Evolutionary conservation across 257 asterid genomes (phyloP), one percentile per base, ranked within the genome.

Genomic region (Striga asiatica): DNA sequence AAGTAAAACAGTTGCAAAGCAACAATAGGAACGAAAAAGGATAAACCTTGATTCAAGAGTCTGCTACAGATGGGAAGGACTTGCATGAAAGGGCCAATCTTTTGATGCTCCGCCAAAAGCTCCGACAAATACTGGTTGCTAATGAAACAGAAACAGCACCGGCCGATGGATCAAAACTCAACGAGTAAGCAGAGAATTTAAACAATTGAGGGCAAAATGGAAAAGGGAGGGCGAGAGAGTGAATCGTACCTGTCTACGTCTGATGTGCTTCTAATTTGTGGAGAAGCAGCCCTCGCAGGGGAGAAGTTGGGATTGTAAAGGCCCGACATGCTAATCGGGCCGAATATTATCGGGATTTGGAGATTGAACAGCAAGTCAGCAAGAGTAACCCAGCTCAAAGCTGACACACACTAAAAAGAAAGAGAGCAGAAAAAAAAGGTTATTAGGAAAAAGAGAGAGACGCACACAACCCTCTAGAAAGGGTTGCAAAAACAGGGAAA

Each of bases 21-120:
- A 19, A 20, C 3, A 21, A 2, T n/a, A 10, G 12, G 43, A 23
- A n/a, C n/a, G n/a, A n/a, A 35, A 34, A 32, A 11, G 20, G 21
- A 31, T 5, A 27, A 6, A 81, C 94, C 95, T 83, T 86, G 95
- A 86, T 77, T 83, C 76, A 86, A 67, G 64, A 92, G 95, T 55
- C 94, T 78, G 72, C 74, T 81, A 60, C 94, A 92, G 52, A 81
- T 76, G 5, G 99, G 99, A 67, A 92, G 88, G 62, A 88, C 91
- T 76, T 92, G 99, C 76, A 78, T 65, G 78, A 92, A 92, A 23
- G 99, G 99, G 6, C 93, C 99, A 48, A 92, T 77, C 86, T 88
- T 92, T 55, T 85, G 99, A 78, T 78, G 89, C 80, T 92, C 99
- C 64, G 85, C 88, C 81, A 92, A 66, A 43, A 92, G 93, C 84